Base-by-base conservation (phyloP, 495 filamentous ascomycete species). In the Entonaema liquescens region DNA sequence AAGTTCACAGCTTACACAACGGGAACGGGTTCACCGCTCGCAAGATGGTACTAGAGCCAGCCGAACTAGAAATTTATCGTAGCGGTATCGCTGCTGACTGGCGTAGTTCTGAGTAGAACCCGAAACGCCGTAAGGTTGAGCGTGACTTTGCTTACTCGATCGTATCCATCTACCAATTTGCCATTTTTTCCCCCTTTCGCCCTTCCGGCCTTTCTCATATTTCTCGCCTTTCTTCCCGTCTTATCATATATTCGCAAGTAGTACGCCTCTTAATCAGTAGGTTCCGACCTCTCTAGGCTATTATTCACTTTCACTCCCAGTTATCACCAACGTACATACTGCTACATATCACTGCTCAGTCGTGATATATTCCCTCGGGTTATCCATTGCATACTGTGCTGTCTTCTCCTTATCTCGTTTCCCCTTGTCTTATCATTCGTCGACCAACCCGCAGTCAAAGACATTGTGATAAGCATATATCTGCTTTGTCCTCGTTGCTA, bases 11-110 rank as follows among this genome's bases (percentile, higher is more conserved):
- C 38, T 42, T 19, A 42, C 38, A 15, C 17, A n/a, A n/a, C n/a
- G n/a, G n/a, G n/a, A n/a, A n/a, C 38, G 23, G 13, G 6, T 54
- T 61, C 65, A 68, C 70, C 70, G 70, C 70, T 40, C 56, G 56
- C 55, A 25, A 49, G 49, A 56, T 42, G 26, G 57, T 49, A 62
- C 55, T 49, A 60, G 64, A 56, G 38, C 42, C 33, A 36, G 29
- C 53, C 28, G 26, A 63, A 35, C 52, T 52, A 29, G 19, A 12
- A 49, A 38, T 23, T n/a, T 65, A 36, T 23, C 28, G 12, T 68
- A 55, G 70, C 70, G 70, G 65, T 72, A 72, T 72, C 70, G 65
- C 70, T 62, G 70, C 60, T 72, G 61, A 65, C 70, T 17, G 61
- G 57, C 44, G 4, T 64, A 60, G 57, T 62, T 59, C 56, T 66